Evolutionary conservation across 768 basidiomycete genomes (phyloP).

Genomic region (Psilocybe tampanensis): DNA sequence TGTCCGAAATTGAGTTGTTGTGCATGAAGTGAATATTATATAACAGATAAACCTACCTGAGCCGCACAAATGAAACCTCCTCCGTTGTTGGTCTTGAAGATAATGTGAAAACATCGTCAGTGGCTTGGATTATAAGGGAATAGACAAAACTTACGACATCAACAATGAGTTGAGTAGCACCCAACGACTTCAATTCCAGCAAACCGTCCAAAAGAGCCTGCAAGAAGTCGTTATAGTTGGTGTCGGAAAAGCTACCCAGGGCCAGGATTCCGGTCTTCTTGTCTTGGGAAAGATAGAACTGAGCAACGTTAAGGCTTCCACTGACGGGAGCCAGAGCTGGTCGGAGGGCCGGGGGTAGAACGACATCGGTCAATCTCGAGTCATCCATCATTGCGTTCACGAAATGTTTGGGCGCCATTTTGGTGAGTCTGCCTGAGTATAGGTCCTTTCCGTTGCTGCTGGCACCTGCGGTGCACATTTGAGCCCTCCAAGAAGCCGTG

Average conservation of each 20-base stretch:
- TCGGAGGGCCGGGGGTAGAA: slow-evolving; percentile 37
- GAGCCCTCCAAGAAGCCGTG: slow-evolving; percentile 49
- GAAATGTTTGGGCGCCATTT: slow-evolving; percentile 35
- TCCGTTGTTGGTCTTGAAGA: slow-evolving; percentile 49
- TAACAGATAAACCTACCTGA: slow-evolving; percentile 43
- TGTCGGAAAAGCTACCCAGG: slow-evolving; percentile 60
- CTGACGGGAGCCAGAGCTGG: slow-evolving; percentile 39
- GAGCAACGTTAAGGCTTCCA: slow-evolving; percentile 48
- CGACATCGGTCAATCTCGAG: slow-evolving; percentile 42
- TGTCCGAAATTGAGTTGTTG: not conserved
- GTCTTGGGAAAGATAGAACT: slow-evolving; percentile 55
- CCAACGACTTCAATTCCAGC: slow-evolving; percentile 46
- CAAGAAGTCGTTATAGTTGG: slow-evolving; percentile 41
- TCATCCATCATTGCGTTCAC: slow-evolving; percentile 55
- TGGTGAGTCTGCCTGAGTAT: slow-evolving; percentile 26
- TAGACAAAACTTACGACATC: slow-evolving; percentile 49
- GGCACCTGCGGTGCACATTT: slow-evolving; percentile 49
- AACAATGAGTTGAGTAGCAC: slow-evolving; percentile 56
- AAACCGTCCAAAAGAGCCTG: slow-evolving; percentile 47
- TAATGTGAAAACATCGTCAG: not conserved
- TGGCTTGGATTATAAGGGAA: not conserved
- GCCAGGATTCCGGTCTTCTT: slow-evolving; percentile 57
- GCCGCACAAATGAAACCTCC: slow-evolving; percentile 62
- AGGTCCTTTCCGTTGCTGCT: slow-evolving; percentile 51
- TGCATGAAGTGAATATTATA: too few species aligned